These are phyloP conservation scores for Prunus kanzakura DNA, from an alignment of 306 rosid species.

Conservation along the genomic window DNA sequence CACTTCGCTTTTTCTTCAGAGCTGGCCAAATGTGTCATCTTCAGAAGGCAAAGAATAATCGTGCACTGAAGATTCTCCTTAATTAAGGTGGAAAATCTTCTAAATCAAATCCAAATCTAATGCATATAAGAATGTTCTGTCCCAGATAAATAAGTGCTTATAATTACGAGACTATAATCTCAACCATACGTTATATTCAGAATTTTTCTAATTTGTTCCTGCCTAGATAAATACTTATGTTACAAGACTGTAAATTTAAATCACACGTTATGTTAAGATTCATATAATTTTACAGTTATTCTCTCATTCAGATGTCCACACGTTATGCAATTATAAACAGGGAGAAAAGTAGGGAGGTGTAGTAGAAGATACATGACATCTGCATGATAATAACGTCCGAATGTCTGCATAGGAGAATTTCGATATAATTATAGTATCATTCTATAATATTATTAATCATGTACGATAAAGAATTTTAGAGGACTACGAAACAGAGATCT, in stretches of 20 bases:
- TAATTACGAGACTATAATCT: neutral
- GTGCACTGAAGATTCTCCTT: neutral
- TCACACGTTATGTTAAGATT: too few species aligned
- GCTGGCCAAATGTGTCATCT: neutral
- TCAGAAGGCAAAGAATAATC: neutral
- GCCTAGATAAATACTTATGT: too few species aligned
- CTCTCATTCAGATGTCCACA: fast-evolving
- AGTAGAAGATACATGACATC: too few species aligned
- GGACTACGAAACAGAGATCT: too few species aligned
- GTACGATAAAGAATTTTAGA: too few species aligned
- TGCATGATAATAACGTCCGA: too few species aligned
- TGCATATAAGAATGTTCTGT: too few species aligned
- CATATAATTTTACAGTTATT: too few species aligned
- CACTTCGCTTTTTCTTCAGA: neutral
- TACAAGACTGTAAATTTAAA: too few species aligned
- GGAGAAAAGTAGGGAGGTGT: fast-evolving
- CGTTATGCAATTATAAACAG: fast-evolving
- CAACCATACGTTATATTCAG: neutral
- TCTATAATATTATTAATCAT: too few species aligned
- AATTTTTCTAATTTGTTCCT: neutral
- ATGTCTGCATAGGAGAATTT: too few species aligned
- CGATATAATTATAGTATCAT: too few species aligned
- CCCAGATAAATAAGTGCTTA: neutral
- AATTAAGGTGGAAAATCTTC: neutral
- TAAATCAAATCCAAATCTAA: neutral